Conservation (phyloP, 257 asterid species). For the Solanum infundibuliforme region DNA sequence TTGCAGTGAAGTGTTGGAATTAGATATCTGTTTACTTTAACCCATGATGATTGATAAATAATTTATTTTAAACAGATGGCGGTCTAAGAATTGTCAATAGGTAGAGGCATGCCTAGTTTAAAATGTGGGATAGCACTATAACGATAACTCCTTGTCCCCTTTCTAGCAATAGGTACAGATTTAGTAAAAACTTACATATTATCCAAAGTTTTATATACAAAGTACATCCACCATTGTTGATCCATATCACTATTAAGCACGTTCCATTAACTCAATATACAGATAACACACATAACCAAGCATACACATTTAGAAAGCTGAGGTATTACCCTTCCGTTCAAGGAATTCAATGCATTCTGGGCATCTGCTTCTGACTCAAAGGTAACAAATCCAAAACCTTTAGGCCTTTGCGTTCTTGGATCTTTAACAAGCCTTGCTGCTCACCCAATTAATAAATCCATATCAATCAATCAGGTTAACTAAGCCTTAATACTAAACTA, state of each 20-base stretch:
- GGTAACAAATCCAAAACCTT: slow-evolving; percentile 70
- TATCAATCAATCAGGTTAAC: not conserved
- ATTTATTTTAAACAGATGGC: not conserved
- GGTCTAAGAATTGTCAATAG: not conserved
- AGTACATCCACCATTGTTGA: not conserved
- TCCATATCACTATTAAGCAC: not conserved
- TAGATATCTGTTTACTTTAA: not conserved
- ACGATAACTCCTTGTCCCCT: not conserved
- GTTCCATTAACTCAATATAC: not conserved
- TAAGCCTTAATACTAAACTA: not conserved
- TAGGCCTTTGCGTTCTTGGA: slow-evolving; percentile 47
- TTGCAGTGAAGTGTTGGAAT: not conserved
- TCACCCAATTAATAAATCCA: not conserved
- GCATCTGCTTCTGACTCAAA: slow-evolving; percentile 51
- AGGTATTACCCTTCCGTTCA: slow-evolving; percentile 50
- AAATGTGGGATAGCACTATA: not conserved
- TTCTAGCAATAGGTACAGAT: not conserved
- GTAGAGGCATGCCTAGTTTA: not conserved
- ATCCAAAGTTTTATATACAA: not conserved
- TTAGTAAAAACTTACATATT: not conserved
- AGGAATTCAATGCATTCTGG: slow-evolving; percentile 43
- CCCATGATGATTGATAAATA: not conserved
- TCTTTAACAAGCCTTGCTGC: slow-evolving; percentile 62
- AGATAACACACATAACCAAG: not conserved
- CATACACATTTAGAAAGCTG: not conserved